Base-by-base conservation (phyloP, 2,329 filamentous ascomycete species). In the Xylariaceae sp. region DNA sequence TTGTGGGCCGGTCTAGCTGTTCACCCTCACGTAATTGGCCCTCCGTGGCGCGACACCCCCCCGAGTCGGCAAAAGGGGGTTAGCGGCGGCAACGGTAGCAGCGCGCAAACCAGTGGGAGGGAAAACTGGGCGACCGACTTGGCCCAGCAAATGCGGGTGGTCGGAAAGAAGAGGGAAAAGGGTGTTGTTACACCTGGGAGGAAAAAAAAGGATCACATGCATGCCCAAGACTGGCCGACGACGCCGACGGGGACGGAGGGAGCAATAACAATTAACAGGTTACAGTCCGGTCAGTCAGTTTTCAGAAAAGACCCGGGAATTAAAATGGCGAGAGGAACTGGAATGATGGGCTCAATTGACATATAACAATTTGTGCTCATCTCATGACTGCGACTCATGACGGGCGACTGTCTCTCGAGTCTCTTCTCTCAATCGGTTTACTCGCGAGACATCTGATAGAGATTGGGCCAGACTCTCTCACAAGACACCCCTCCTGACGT, bases 1-100 rank as follows among this genome's bases (percentile, higher is more conserved):
- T 62, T 62, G 54, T 56, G 59, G 62, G 49, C 57, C 56, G 44
- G 49, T 49, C 58, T 62, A 60, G 37, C 50, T 5, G 17, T n/a
- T 53, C 53, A 5, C 5, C 8, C 15, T 13, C 5, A 11, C 48
- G 10, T 55, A 48, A 63, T 63, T 63, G 62, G 62, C 54, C 42
- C 18, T 6, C 23, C 34, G 37, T 42, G 37, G 23, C 23, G 23
- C 23, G 23, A 30, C 3, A 13, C 9, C 23, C 39, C 39, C 18
- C 11, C 13, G 23, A 57, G 37, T 55, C 50, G 45, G 53, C 57
- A 35, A 56, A 63, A 57, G 35, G 10, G 34, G 55, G 62, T 59
- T 63, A 63, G 62, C 53, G 49, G 10, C 30, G 6, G 23, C 4
- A 17, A 56, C 30, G 37, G 54, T 5, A 30, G 56, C 56, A 56